Evolutionary conservation across 345 rosid genomes (phyloP).

Genomic region (Toxicodendron radicans): DNA sequence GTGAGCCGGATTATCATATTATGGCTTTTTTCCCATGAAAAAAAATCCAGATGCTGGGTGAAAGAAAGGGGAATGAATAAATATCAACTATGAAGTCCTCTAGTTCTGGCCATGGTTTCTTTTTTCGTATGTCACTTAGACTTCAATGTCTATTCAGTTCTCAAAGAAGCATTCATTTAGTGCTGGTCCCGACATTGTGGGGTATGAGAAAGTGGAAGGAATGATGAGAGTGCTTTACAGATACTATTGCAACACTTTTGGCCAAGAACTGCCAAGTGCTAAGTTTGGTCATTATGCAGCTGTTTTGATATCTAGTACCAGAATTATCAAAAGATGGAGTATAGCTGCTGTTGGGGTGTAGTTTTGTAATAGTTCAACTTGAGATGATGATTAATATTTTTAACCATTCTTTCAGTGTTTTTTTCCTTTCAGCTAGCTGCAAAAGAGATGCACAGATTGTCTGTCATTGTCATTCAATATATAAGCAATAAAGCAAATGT

Average conservation of each 20-base stretch:
- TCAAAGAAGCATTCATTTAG: slow-evolving; percentile 1
- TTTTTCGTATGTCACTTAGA: neutral
- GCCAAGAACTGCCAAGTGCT: neutral
- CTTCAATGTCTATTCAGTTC: neutral
- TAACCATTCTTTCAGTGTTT: neutral
- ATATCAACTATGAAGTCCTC: neutral
- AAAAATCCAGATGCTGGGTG: slow-evolving; percentile 6
- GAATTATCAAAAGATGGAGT: neutral
- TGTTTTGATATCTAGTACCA: neutral
- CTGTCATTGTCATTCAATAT: neutral
- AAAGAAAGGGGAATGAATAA: neutral
- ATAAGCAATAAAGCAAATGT: neutral
- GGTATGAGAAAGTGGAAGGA: neutral
- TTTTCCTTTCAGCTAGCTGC: neutral
- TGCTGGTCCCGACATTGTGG: neutral
- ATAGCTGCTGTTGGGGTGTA: neutral
- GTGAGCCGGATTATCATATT: neutral
- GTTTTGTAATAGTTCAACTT: neutral
- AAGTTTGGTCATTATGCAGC: neutral
- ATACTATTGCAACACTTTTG: neutral
- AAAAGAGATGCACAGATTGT: neutral
- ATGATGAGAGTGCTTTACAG: neutral
- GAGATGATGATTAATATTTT: neutral
- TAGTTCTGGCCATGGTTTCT: neutral
- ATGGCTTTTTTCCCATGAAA: neutral